phyloP scores from a whole-genome alignment of 2,329 filamentous ascomycete species.

The Aspergillus fructus region DNA sequence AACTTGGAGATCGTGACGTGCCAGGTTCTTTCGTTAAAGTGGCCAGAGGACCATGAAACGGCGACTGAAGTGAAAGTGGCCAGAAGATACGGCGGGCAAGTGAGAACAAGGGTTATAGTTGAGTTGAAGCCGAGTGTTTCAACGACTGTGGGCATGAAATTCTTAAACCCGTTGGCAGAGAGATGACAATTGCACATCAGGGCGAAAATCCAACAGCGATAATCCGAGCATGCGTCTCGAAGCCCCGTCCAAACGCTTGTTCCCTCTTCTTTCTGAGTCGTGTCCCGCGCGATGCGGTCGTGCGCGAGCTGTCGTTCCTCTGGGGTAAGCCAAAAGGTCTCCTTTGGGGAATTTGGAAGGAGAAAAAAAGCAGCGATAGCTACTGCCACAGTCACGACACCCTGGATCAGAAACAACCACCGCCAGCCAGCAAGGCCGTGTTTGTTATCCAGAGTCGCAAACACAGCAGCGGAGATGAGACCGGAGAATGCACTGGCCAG shows the following conservation, averaged over 20 bases:
- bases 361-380: constrained; percentile 37
- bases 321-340: constrained; percentile 46
- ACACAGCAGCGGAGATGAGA: constrained; percentile 23
- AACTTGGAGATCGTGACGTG: constrained; percentile 27
- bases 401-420: constrained; percentile 62
- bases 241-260: constrained; percentile 47
- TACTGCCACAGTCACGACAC: constrained; percentile 41
- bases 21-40: constrained; percentile 35
- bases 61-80: constrained; percentile 49
- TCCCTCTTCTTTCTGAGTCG: constrained; percentile 50
- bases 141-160: constrained; percentile 44
- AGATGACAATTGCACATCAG: constrained; percentile 59
- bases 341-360: constrained; percentile 43
- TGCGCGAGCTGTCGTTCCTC: constrained; percentile 52
- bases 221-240: constrained; percentile 51
- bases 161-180: constrained; percentile 51
- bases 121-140: constrained; percentile 48
- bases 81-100: constrained; percentile 52
- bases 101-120: constrained; percentile 52
- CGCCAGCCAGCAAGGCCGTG: constrained; percentile 40
- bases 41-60: constrained; percentile 52
- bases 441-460: constrained; percentile 26
- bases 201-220: constrained; percentile 54
- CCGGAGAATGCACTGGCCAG: constrained; percentile 17
- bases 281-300: constrained; percentile 52